Evolutionary conservation across 2,329 filamentous ascomycete genomes (phyloP), one percentile per base, ranked within the genome.

Genomic region (Xylaria sp.): DNA sequence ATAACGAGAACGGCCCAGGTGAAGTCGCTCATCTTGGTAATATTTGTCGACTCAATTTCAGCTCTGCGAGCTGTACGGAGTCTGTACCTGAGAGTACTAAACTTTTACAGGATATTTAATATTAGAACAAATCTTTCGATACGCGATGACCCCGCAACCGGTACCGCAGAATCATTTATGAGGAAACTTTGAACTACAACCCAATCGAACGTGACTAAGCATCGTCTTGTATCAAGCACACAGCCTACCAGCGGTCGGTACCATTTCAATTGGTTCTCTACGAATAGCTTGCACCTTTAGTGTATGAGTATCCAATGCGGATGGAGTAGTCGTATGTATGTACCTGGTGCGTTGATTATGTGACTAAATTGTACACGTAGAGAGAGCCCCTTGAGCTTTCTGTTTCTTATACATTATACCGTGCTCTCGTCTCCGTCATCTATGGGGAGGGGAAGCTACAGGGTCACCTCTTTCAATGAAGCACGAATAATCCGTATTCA

Each of bases 1-100:
- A 71, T 67, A 71, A 66, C 55, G 65, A 52, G 34, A 62, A 61
- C 57, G 37, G 44, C 20, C 67, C 41, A 50, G 50, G 65, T 58
- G 28, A 34, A 57, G 50, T 70, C 37, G 39, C 20, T 65, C 32
- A 50, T 60, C 44, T 59, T 41, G 32, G 44, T 56, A 65, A 48
- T 60, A 51, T 50, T 63, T 59, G 54, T 62, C 65, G 57, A 63
- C 51, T 46, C 41, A 25, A 28, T 55, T 48, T 61, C 41, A 41
- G n/a, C 41, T 28, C 18, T 44, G 37, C n/a, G 52, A 34, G 13
- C 25, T 37, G 37, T 23, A 10, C 23, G 52, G 25, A 23, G 15
- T 52, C 34, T 51, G 37, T 65, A 52, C 34, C 25, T 9, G 10
- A 18, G 5, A 37, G 6, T 41, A 52, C 28, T 39, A 46, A 32